Base-by-base conservation (phyloP, 2,329 filamentous ascomycete species). In the Pseudocercospora vitis region DNA sequence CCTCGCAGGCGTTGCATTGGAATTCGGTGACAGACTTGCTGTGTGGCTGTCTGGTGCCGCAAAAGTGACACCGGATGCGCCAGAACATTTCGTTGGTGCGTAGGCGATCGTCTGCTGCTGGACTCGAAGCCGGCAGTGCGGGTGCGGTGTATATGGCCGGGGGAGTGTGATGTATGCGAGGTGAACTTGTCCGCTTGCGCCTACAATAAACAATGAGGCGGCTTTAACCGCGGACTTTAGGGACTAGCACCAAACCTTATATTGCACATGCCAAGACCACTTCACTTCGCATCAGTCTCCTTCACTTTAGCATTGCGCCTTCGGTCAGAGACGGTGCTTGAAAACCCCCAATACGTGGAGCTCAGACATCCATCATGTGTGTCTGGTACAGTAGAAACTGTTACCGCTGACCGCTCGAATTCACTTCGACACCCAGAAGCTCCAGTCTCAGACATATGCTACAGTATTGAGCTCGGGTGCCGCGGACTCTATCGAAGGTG, bases 1-100 rank as follows among this genome's bases (percentile, higher is more conserved):
- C 88, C 65, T 94, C 88, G 76, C 94, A 99, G 57, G 81, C 76
- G 16, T 80, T 74, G 72, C 91, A 96, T 40, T 84, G 77, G 73
- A 91, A 96, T 65, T 84, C 80, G 68, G 78, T 79, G 52, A 83
- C 77, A 63, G 83, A 80, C 64, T 81, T 84, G 59, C 73, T 76
- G 52, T 82, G 77, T 28, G 78, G 76, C 28, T 87, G 87, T 63
- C 81, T 83, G 68, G 79, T 78, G 63, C 88, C 87, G 72, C 91
- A 96, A 72, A 92, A 95, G 76, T 95, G 92, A 78, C 91, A 96
- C 51, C 60, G 59, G 21, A 70, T 59, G 32, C 66, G 65, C 29
- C 60, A 55, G 61, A 64, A 63, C 46, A 65, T 57, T 48, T 59
- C 60, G 21, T 42, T 37, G 21, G 24, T 28, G 26, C 42, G 11